phyloP scores from a whole-genome alignment of 106 monocot species.

The Acorus calamus region DNA sequence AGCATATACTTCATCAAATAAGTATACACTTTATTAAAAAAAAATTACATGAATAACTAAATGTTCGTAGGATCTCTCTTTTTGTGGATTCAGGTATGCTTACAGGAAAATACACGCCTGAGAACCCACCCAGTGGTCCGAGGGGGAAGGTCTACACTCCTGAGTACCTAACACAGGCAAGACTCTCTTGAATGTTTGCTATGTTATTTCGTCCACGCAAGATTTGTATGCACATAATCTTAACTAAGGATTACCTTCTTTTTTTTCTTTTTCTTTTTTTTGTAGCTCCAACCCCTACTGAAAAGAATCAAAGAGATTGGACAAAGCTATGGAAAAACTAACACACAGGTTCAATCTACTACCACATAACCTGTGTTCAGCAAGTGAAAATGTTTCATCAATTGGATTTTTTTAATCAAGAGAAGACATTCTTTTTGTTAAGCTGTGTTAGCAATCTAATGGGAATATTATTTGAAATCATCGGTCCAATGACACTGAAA shows the following conservation, averaged over 20 bases:
- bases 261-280: background rate
- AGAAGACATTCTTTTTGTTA: too few species aligned
- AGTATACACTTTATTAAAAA: background rate
- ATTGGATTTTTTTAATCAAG: too few species aligned
- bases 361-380: background rate
- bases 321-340: slow-evolving; percentile 54
- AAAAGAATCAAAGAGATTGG: slow-evolving; percentile 76
- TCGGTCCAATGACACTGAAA: too few species aligned
- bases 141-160: slow-evolving; percentile 77
- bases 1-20: too few species aligned
- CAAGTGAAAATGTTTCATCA: background rate
- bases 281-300: slow-evolving; percentile 71
- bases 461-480: too few species aligned
- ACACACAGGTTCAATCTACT: slow-evolving; percentile 54
- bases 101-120: slow-evolving; percentile 87
- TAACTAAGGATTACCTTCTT: background rate
- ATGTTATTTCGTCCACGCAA: background rate
- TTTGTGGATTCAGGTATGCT: slow-evolving; percentile 45
- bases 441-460: too few species aligned
- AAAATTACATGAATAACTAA: background rate
- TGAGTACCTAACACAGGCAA: slow-evolving; percentile 63
- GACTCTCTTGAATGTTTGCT: background rate
- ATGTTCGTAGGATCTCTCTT: background rate
- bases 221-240: background rate
- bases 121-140: slow-evolving; percentile 86